Evolutionary conservation across 1,284 basidiomycete genomes (phyloP).

Genomic region (Athelia sp.): DNA sequence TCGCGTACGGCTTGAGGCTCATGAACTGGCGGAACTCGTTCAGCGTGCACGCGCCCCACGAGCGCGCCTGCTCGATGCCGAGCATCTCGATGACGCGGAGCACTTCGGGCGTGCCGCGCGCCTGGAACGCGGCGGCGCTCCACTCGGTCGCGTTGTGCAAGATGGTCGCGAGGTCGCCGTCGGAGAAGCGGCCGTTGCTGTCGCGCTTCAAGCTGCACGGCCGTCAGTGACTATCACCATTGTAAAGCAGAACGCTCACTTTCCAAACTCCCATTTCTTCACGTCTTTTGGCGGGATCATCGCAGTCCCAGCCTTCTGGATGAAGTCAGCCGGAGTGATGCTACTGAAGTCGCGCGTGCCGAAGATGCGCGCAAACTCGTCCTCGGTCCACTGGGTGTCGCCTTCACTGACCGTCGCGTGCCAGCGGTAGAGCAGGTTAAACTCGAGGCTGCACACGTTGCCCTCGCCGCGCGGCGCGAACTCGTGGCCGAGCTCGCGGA

Average conservation of each 20-base stretch:
- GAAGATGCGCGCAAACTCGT: slow-evolving; percentile 42
- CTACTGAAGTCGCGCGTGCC: slow-evolving; percentile 31
- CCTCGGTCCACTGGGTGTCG: slow-evolving; percentile 60
- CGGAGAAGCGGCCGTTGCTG: slow-evolving; percentile 55
- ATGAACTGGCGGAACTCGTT: slow-evolving; percentile 65
- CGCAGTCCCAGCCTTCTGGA: slow-evolving; percentile 36
- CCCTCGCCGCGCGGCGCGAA: slow-evolving; percentile 62
- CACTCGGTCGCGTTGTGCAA: slow-evolving; percentile 64
- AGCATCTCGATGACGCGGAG: slow-evolving; percentile 71
- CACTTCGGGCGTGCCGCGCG: slow-evolving; percentile 67
- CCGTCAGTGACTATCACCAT: slow-evolving; percentile 5
- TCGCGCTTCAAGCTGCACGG: slow-evolving; percentile 44
- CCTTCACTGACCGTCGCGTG: slow-evolving; percentile 59
- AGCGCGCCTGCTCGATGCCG: slow-evolving; percentile 64
- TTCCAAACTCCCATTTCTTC: slow-evolving; percentile 50
- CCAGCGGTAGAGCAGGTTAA: slow-evolving; percentile 74
- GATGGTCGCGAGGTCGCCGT: slow-evolving; percentile 62
- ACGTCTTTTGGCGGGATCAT: slow-evolving; percentile 32
- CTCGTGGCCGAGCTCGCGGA: slow-evolving; percentile 39
- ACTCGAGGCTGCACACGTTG: slow-evolving; percentile 70
- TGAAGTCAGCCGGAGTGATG: slow-evolving; percentile 32
- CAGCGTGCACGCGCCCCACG: slow-evolving; percentile 73
- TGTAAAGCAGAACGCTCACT: slow-evolving; percentile 27
- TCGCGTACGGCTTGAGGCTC: slow-evolving; percentile 46
- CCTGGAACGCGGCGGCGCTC: slow-evolving; percentile 68